Evolutionary conservation across 1,284 basidiomycete species (phyloP), one percentile per base, ranked within the genome.

Genomic region (Sparassis latifolia): DNA sequence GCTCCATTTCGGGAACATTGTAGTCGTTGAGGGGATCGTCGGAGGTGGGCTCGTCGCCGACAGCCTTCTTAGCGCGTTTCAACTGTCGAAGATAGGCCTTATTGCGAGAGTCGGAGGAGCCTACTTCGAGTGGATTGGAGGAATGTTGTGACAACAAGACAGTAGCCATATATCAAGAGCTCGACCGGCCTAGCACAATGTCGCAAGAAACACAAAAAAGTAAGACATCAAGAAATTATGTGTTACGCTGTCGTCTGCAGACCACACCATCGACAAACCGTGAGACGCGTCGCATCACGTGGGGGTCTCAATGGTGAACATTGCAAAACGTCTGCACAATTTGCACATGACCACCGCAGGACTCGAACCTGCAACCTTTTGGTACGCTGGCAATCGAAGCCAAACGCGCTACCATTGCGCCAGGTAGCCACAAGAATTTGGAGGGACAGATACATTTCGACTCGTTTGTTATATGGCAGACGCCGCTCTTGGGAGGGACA

Each of bases 331-430:
- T 20, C 20, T 20, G 20, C 20, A 20, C 20, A 20, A 20, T 20
- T 20, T 20, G 20, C 20, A 20, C 20, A 67, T 81, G 79, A 82
- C 81, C 80, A 82, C 82, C 79, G 83, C 83, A 86, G 82, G 85
- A 86, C 84, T 88, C 85, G 85, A 88, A 88, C 85, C 84, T 86
- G 82, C 84, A 86, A 81, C 84, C 83, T 86, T 83, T 83, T 85
- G 83, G 80, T 87, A 58, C 64, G 66, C 66, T 63, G 65, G 80
- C 80, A 62, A 79, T 86, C 84, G 84, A 86, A 87, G 84, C 84
- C 84, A 86, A 84, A 87, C 83, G 84, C 84, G 84, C 84, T 86
- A 86, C 85, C 84, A 84, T 83, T 83, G 80, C 79, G 80, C 82
- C 71, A 84, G 79, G 79, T 76, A 81, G 78, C 79, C 80, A 62